phyloP scores from a whole-genome alignment of 768 basidiomycete species.

The Tricholoma terreum region DNA sequence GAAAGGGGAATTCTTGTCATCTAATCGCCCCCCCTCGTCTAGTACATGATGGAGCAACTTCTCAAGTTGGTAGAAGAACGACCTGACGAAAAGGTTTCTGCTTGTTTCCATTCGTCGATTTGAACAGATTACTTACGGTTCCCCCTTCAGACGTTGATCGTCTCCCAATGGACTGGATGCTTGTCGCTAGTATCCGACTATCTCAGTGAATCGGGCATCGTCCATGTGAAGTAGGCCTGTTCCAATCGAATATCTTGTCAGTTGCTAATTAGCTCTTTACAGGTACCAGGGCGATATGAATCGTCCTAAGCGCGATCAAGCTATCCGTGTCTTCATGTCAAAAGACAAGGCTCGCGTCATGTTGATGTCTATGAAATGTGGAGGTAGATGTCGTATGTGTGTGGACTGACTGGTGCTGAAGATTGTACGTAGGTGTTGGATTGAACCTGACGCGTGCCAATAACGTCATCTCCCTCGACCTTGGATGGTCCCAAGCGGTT shows the following conservation, averaged over 20 bases:
- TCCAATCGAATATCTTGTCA: neutral
- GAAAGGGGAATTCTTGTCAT: neutral
- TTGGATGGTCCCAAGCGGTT: conserved; percentile 63
- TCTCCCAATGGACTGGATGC: conserved; percentile 71
- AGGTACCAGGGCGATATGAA: conserved; percentile 66
- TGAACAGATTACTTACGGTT: conserved; percentile 1
- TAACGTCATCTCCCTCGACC: conserved; percentile 60
- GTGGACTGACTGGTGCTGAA: neutral
- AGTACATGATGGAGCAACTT: conserved; percentile 63
- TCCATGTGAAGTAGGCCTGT: conserved; percentile 49
- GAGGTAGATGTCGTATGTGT: conserved; percentile 34
- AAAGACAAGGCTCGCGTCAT: conserved; percentile 55
- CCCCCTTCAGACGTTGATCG: conserved; percentile 47
- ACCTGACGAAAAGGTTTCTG: conserved; percentile 59
- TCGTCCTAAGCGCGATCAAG: conserved; percentile 46
- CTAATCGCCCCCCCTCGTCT: neutral
- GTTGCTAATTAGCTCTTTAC: neutral
- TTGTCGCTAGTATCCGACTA: conserved; percentile 63
- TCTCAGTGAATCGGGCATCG: conserved; percentile 47
- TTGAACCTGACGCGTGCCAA: conserved; percentile 63
- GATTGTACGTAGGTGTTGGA: conserved; percentile 35
- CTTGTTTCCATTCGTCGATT: neutral
- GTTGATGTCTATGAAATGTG: conserved; percentile 64
- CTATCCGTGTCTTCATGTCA: conserved; percentile 59
- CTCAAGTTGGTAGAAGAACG: conserved; percentile 39